Base-by-base conservation (phyloP, 2,329 filamentous ascomycete species). In the Calonectria hongkongensis region DNA sequence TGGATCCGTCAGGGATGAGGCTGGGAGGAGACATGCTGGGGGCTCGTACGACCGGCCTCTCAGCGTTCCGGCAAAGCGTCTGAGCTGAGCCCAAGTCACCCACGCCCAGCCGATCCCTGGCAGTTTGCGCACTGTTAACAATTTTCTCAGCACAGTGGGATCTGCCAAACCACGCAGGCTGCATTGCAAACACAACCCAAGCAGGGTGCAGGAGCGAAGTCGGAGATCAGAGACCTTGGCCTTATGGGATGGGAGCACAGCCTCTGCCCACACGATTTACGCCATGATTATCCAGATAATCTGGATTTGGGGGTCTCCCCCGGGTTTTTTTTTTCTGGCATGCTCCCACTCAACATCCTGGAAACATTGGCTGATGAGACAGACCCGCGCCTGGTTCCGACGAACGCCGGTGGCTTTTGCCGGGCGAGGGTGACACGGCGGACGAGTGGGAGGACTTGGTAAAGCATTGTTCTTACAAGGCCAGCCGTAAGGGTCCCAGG, bases 121-220 rank as follows among this genome's bases (percentile, higher is more conserved):
- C 21, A 21, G 47, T 70, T 45, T 56, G 67, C 48, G 58, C 67
- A 70, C 67, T 70, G 67, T 70, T n/a, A 62, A 62, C 30, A 41
- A 10, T 66, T 50, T 39, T 54, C 64, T 56, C 28, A 58, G 54
- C 47, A 56, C 48, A 25, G 58, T 64, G 39, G 54, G 50, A 66
- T 69, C 70, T 70, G 21, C 58, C 63, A 70, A 74, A 75, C 67
- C 69, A 56, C 65, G 58, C 72, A 30, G 67, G 65, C 54, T 73
- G 62, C 60, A 69, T 75, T 66, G 65, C 48, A 73, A 75, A 73
- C 56, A 28, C 62, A 60, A 30, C 47, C 33, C 66, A 56, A 62
- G 54, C 43, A 65, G 28, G n/a, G 28, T 56, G 28, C 43, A 28
- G 68, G 69, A 78, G 77, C 79, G 73, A 80, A 75, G 69, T 76